Conservation (phyloP, 306 rosid genomes). For the Oemleria cerasiformis region DNA sequence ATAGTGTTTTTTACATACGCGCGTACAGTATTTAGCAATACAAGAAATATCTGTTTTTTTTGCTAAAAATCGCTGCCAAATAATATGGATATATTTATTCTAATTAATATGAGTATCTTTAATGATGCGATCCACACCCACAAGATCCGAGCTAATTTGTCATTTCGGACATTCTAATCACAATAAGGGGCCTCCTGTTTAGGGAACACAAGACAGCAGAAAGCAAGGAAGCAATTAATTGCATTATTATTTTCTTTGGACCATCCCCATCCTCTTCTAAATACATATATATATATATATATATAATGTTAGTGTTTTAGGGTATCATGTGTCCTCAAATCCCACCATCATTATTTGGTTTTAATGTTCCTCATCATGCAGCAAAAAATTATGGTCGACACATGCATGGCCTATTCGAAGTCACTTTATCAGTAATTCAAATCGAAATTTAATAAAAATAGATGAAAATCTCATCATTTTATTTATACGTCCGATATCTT, state of each 20-base stretch:
- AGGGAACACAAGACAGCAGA: slow-evolving; percentile 54
- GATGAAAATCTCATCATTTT: too few species aligned
- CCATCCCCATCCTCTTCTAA: neutral
- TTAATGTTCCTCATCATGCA: slow-evolving; percentile 43
- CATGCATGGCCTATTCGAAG: neutral
- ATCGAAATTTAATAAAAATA: too few species aligned
- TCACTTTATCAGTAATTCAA: too few species aligned
- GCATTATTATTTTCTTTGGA: neutral
- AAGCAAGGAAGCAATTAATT: slow-evolving; percentile 18
- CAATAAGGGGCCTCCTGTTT: slow-evolving; percentile 40
- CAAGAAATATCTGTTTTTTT: too few species aligned
- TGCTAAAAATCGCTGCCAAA: too few species aligned
- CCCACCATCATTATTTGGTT: slow-evolving; percentile 32
- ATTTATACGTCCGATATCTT: too few species aligned
- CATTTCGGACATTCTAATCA: slow-evolving; percentile 44
- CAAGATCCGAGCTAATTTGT: slow-evolving; percentile 30
- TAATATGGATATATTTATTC: neutral
- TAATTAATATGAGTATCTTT: neutral
- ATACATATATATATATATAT: neutral
- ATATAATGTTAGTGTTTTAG: slow-evolving; percentile 13
- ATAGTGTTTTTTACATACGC: too few species aligned
- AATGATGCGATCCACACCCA: neutral
- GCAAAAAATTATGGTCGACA: slow-evolving; percentile 17
- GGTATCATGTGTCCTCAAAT: slow-evolving; percentile 40
- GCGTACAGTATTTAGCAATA: too few species aligned